Conservation (phyloP, 2,329 filamentous ascomycete genomes). For the Herpotrichia juniperi region DNA sequence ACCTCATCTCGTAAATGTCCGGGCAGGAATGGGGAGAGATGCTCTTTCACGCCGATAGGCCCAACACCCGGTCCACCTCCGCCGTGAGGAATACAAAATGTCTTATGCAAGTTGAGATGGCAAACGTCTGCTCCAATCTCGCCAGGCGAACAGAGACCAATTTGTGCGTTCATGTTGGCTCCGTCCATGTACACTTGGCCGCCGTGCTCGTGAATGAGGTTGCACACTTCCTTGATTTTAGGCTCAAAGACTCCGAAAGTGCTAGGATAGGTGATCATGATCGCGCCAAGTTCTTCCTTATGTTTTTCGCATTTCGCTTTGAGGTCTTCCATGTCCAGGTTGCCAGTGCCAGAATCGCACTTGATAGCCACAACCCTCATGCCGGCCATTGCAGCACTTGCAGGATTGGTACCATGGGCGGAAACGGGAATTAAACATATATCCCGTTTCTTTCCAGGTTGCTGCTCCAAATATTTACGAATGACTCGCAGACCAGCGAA, state of each 20-base stretch:
- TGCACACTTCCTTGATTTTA: slow-evolving; percentile 81
- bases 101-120: slow-evolving; percentile 98
- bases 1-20: slow-evolving; percentile 68
- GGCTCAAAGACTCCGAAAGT: slow-evolving; percentile 97
- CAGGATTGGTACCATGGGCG: slow-evolving; percentile 94
- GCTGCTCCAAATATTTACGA: slow-evolving; percentile 78
- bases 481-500: slow-evolving; percentile 91
- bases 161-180: slow-evolving; percentile 98
- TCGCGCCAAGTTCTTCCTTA: slow-evolving; percentile 81
- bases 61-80: slow-evolving; percentile 93
- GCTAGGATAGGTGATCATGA: slow-evolving; percentile 97
- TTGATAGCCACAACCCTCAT: slow-evolving; percentile 94
- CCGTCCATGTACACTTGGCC: slow-evolving; percentile 99
- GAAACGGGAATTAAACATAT: slow-evolving; percentile 95
- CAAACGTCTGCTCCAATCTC: slow-evolving; percentile 97
- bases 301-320: slow-evolving; percentile 89
- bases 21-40: slow-evolving; percentile 78
- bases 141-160: slow-evolving; percentile 90
- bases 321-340: slow-evolving; percentile 85
- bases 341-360: slow-evolving; percentile 84
- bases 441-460: slow-evolving; percentile 73
- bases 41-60: slow-evolving; percentile 87
- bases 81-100: slow-evolving; percentile 96
- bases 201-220: slow-evolving; percentile 83
- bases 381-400: slow-evolving; percentile 92